Evolutionary conservation across 495 filamentous ascomycete species (phyloP), one percentile per base, ranked within the genome.

Genomic region (Trichoderma parareesei): DNA sequence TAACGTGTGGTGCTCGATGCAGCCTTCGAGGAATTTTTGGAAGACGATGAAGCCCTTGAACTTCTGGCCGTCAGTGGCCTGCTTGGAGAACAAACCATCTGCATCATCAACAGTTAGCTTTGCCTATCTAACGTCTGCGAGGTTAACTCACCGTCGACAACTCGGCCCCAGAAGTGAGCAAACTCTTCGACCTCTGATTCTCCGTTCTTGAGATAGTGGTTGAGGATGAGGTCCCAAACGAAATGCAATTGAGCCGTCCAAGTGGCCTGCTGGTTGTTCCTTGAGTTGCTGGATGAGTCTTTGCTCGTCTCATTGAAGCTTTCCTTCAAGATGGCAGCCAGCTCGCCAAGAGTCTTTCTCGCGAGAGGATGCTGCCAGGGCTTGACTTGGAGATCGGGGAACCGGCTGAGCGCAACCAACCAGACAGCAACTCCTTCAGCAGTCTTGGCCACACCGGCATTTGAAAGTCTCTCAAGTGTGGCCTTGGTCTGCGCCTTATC

Each of bases 351-450:
- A 64, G 93, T 87, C 48, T 84, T 80, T 0, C 75, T 72, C 40
- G 82, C 82, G 67, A 98, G 71, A 0, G 94, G 94, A 71, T 90
- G 82, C 63, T 84, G 80, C 94, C 94, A 98, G 14, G 89, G 78
- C 66, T 89, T 85, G 49, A 71, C 72, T 1, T 90, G 90, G 16
- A 90, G 79, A 6, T 81, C 75, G 0, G 90, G 85, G 69, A 89
- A 91, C 53, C 78, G 73, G 64, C 85, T 82, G 66, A 81, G 77
- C 11, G 88, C 82, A 9, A 79, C 81, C 61, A 97, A 78, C 93
- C 93, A 98, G 64, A 97, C 84, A 4, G 90, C 90, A 53, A 97
- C 83, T 18, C 93, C 93, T 71, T 98, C 93, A 0, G 90, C 87
- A 5, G 90, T 92, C 69, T 87, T 85, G 20, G 83, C 84, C 49